Evolutionary conservation across 305 asterid species (phyloP), one percentile per base, ranked within the genome.

Genomic region (Rubia peregrina): DNA sequence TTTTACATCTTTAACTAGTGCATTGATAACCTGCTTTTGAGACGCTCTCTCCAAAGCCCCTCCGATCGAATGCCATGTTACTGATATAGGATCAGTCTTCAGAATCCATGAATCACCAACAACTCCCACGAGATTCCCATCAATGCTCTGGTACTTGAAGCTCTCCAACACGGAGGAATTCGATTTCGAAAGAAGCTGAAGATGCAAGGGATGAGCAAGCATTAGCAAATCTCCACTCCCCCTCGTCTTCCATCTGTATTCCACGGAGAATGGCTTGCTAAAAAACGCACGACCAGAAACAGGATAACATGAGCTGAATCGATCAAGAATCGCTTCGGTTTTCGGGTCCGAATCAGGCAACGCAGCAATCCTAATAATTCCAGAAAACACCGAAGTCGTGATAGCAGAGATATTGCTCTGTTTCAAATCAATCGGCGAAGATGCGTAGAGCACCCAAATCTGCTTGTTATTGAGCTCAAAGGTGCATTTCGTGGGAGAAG

Each of bases 191-290:
- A 89, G 86, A 73, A 91, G 92, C 71, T 55, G 70, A 22, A 83
- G 89, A 80, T 91, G 97, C 60, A 91, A 88, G 68, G 97, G 95
- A 74, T 91, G 95, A 9, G 97, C 97, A 30, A 91, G 92, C 93
- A 89, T 89, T 21, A 91, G 76, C 78, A 91, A 71, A 73, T 87
- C 91, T 3, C 96, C 97, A 87, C 83, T 75, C 4, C 97, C 96
- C 74, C 73, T 85, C 80, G 79, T 87, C 46, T 86, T 88, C 95
- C 95, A 91, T 76, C 70, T 87, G 73, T 91, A 91, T 77, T 87
- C 91, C 85, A 91, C 64, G 61, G 74, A 74, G 44, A 82, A 91
- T 22, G 96, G 91, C 78, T 76, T 80, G 0, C 83, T 81, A 62
- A 91, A 78, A 62, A 67, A 74, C 64, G 97, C 95, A 55, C 78